phyloP scores from a whole-genome alignment of 441 rosid genomes.

The Pelargonium hybrid region DNA sequence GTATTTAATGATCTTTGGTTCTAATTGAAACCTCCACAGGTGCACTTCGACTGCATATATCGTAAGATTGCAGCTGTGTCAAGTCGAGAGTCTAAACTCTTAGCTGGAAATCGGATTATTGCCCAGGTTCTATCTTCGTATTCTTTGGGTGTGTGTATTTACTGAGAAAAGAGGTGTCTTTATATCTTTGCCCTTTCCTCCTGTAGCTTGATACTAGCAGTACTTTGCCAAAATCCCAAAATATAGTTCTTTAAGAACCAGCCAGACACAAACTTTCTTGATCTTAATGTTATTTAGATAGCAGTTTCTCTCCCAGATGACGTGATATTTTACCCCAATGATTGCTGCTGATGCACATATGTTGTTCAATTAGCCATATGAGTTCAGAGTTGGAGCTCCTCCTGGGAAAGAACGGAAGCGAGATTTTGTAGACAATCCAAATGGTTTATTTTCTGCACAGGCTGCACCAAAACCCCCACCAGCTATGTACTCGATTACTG shows the following conservation, averaged over 20 bases:
- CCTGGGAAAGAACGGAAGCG: slow-evolving; percentile 84
- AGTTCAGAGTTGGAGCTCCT: slow-evolving; percentile 68
- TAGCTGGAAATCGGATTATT: slow-evolving; percentile 81
- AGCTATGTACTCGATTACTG: slow-evolving; percentile 61
- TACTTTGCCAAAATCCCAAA: neutral
- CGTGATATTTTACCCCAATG: neutral
- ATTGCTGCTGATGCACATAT: slow-evolving; percentile 9
- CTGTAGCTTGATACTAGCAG: neutral
- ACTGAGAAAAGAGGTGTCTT: neutral
- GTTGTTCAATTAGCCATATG: slow-evolving; percentile 46
- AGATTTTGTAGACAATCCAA: slow-evolving; percentile 78
- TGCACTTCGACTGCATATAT: slow-evolving; percentile 82
- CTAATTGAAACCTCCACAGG: slow-evolving; percentile 28
- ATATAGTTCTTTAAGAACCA: neutral
- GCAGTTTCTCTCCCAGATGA: neutral
- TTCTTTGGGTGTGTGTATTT: neutral
- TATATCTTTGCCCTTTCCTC: neutral
- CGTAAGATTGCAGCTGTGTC: slow-evolving; percentile 72
- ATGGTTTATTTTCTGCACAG: slow-evolving; percentile 86
- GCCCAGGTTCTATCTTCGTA: slow-evolving; percentile 44
- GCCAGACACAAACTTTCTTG: neutral
- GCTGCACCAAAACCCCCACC: slow-evolving; percentile 93
- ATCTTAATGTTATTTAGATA: neutral
- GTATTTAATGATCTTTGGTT: neutral
- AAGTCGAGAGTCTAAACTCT: slow-evolving; percentile 80